These are phyloP conservation scores for Echria macrotheca DNA, from an alignment of 495 filamentous ascomycete species.

Conservation along the genomic window DNA sequence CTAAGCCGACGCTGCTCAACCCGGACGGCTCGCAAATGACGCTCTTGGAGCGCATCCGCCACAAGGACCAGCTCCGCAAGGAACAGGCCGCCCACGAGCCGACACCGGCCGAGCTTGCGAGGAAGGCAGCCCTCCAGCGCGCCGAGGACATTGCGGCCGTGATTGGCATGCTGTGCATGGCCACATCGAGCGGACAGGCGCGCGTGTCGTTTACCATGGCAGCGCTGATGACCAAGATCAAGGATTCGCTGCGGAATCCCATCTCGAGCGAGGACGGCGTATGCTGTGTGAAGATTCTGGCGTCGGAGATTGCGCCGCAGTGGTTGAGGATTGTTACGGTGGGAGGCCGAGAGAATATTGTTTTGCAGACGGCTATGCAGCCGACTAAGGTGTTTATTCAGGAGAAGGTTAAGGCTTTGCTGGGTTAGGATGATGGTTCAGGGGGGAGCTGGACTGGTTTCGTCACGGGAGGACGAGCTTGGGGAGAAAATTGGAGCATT, in stretches of 20 bases:
- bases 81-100: conserved; percentile 36
- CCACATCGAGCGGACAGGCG: conserved; percentile 28
- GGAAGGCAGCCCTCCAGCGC: conserved; percentile 54
- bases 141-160: conserved; percentile 56
- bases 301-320: conserved; percentile 53
- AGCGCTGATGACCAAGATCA: conserved; percentile 51
- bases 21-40: conserved; percentile 35
- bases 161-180: conserved; percentile 51
- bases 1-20: conserved; percentile 23
- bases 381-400: conserved; percentile 38
- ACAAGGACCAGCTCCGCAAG: conserved; percentile 54
- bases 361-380: conserved; percentile 44
- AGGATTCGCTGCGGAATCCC: conserved; percentile 56
- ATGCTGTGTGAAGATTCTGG: conserved; percentile 51
- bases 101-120: conserved; percentile 44
- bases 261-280: conserved; percentile 55
- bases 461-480: too few species aligned
- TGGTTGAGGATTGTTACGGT: conserved; percentile 56
- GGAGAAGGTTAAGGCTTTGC: conserved; percentile 36
- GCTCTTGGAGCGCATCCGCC: conserved; percentile 59
- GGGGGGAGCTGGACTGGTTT: too few species aligned
- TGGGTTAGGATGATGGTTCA: conserved; percentile 24
- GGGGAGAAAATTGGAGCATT: too few species aligned
- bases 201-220: conserved; percentile 56
- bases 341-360: conserved; percentile 52